A percentile compares a stretch with the other conserved stretches of the same genome.
Evolutionary conservation across 176 grass and related monocot genomes (phyloP).

Genomic region (Oryza rufipogon): DNA sequence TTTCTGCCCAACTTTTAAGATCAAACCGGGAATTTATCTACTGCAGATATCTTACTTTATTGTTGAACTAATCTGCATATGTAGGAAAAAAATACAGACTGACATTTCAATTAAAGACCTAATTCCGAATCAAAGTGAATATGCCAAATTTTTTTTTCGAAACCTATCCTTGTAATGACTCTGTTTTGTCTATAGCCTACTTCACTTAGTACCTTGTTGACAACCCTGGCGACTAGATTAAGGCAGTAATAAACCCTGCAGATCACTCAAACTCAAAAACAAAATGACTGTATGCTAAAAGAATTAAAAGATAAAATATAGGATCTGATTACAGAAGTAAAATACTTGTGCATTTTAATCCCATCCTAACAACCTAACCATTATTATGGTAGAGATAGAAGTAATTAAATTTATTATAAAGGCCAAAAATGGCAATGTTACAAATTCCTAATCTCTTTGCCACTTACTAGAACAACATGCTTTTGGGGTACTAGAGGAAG

Average conservation of each 20-base stretch:
- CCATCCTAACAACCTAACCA: background rate
- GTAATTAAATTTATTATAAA: background rate
- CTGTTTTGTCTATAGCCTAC: background rate
- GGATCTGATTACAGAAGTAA: constrained; percentile 18
- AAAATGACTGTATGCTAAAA: constrained; percentile 3
- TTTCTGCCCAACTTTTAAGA: background rate
- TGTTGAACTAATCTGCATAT: constrained; percentile 28
- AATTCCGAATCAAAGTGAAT: constrained; percentile 20
- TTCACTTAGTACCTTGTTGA: background rate
- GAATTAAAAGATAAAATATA: constrained; percentile 4
- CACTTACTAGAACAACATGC: constrained; percentile 4
- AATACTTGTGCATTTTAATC: constrained; percentile 37
- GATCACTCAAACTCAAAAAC: background rate
- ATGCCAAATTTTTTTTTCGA: background rate
- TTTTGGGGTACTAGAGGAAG: background rate
- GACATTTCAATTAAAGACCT: background rate
- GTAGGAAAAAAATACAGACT: constrained; percentile 15
- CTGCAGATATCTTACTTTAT: background rate
- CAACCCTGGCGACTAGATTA: background rate
- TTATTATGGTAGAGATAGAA: constrained; percentile 11
- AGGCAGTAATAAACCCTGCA: background rate
- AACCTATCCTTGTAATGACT: background rate
- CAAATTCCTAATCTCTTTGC: constrained; percentile 30
- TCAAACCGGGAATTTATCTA: constrained; percentile 12
- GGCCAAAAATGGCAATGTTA: background rate